Evolutionary conservation across 805 yeast species (phyloP).

Genomic region (Tetrapisispora pingtungensis): DNA sequence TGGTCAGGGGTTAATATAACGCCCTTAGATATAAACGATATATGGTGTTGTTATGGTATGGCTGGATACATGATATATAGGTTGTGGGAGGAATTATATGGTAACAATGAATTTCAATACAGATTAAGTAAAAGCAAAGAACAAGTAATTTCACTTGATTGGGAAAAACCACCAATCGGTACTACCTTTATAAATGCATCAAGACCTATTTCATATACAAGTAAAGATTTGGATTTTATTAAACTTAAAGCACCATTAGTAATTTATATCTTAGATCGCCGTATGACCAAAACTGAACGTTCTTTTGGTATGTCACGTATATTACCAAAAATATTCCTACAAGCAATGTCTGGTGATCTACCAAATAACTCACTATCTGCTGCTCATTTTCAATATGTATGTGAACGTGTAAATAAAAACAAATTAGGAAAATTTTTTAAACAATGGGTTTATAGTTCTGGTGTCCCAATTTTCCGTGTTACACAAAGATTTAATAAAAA

Average conservation of each 20-base stretch:
- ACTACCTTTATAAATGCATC: conserved; percentile 36
- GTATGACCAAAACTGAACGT: conserved; percentile 94
- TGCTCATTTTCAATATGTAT: conserved; percentile 79
- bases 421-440: conserved; percentile 74
- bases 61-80: conserved; percentile 73
- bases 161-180: conserved; percentile 76
- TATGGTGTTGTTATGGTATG: conserved; percentile 86
- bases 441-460: conserved; percentile 88
- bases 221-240: conserved; percentile 53
- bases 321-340: conserved; percentile 80
- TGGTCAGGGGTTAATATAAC: conserved; percentile 91
- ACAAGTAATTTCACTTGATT: conserved; percentile 58
- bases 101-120: conserved; percentile 71
- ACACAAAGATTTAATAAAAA: conserved; percentile 91
- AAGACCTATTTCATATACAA: conserved; percentile 22
- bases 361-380: conserved; percentile 70
- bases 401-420: conserved; percentile 87
- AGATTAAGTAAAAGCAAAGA: conserved; percentile 57
- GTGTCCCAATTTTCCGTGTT: conserved; percentile 79
- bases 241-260: conserved; percentile 79
- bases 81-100: conserved; percentile 63
- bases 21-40: conserved; percentile 65
- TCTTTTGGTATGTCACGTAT: conserved; percentile 88
- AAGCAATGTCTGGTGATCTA: conserved; percentile 92
- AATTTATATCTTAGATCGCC: conserved; percentile 68